A percentile compares a stretch with the other conserved stretches of the same genome.
phyloP scores from a whole-genome alignment of 345 rosid genomes.

The Dimocarpus longan region DNA sequence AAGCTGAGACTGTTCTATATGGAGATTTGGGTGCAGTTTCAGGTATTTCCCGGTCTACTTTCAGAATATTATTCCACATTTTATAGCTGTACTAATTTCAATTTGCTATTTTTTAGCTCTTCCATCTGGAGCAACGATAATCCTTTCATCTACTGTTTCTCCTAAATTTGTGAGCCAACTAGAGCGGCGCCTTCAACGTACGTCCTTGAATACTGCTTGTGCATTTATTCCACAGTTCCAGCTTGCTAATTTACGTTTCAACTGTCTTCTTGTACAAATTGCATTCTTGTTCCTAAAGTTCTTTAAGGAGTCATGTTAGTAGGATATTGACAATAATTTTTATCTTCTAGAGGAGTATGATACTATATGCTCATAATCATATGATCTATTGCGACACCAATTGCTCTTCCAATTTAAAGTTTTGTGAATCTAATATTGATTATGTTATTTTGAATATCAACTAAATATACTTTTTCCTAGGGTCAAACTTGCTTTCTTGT shows the following conservation, averaged over 20 bases:
- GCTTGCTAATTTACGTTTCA: background rate
- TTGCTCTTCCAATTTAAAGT: background rate
- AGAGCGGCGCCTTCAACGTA: constrained; percentile 75
- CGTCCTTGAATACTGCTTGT: constrained; percentile 23
- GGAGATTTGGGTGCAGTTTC: constrained; percentile 86
- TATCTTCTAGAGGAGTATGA: background rate
- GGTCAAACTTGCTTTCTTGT: background rate
- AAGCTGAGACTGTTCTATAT: constrained; percentile 77
- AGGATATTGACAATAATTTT: background rate
- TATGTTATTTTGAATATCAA: background rate
- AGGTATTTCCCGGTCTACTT: constrained; percentile 64
- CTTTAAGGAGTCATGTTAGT: background rate
- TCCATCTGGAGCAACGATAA: constrained; percentile 70
- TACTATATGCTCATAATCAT: background rate
- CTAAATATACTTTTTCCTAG: background rate
- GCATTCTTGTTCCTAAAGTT: background rate
- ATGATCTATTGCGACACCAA: background rate
- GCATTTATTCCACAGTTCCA: constrained; percentile 6
- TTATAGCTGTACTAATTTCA: constrained; percentile 29
- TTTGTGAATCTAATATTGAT: background rate
- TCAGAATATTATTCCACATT: constrained; percentile 7
- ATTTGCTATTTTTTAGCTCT: constrained; percentile 50
- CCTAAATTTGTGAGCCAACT: constrained; percentile 77
- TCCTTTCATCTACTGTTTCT: constrained; percentile 93
- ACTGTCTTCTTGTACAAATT: constrained; percentile 12